Evolutionary conservation across 352 stramenopile genomes (phyloP).

Genomic region (Pythium chondricola): DNA sequence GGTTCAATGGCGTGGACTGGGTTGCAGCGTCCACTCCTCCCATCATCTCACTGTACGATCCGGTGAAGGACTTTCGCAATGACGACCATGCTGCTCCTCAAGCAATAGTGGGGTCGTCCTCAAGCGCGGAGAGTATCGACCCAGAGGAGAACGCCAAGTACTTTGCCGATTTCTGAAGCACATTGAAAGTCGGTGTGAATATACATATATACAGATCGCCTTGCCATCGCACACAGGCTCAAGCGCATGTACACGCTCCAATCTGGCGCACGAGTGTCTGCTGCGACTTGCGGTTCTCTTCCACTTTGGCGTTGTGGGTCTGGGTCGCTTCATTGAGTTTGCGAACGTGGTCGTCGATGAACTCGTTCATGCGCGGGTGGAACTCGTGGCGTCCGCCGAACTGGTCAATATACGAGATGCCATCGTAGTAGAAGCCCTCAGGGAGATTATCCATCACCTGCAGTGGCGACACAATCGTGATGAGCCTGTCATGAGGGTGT

Average conservation of each 20-base stretch:
- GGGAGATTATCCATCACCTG: constrained; percentile 63
- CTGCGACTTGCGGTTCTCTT: constrained; percentile 42
- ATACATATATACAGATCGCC: too few relatives aligned
- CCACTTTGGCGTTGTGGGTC: constrained; percentile 39
- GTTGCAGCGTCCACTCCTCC: neutral
- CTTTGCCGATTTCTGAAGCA: constrained; percentile 58
- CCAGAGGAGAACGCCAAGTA: constrained; percentile 58
- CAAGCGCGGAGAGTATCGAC: constrained; percentile 71
- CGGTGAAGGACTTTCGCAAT: constrained; percentile 25
- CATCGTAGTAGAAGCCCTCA: constrained; percentile 66
- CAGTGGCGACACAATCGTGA: neutral
- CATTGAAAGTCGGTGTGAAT: neutral
- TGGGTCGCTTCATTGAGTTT: constrained; percentile 34
- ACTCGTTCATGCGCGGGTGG: constrained; percentile 58
- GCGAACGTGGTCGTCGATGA: constrained; percentile 56
- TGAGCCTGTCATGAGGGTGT: neutral
- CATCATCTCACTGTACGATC: constrained; percentile 26
- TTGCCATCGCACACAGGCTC: too few relatives aligned
- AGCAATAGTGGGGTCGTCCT: constrained; percentile 14
- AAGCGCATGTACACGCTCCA: neutral
- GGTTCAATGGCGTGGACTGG: constrained; percentile 61
- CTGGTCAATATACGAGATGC: constrained; percentile 67
- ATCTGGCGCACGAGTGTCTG: constrained; percentile 29
- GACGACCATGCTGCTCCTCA: neutral
- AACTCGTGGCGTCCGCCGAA: constrained; percentile 69